Evolutionary conservation across 2,329 filamentous ascomycete species (phyloP), one percentile per base, ranked within the genome.

Genomic region (Aspergillus quadricinctus): DNA sequence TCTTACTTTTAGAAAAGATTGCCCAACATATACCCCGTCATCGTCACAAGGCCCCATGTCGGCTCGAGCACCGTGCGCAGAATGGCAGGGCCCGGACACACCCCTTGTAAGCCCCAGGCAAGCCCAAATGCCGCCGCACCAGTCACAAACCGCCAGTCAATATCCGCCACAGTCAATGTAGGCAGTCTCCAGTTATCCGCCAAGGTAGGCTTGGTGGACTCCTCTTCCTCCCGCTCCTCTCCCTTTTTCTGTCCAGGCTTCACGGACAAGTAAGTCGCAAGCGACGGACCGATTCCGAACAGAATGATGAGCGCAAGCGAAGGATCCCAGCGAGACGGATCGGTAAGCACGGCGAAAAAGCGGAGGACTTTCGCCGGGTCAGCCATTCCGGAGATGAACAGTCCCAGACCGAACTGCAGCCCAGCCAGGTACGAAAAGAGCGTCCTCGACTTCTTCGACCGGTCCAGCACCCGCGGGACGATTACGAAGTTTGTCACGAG

Each of bases 331-430:
- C 70, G 71, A 35, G 75, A 64, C 2, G 69, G 61, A 6, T 79
- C 74, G 6, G 77, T 74, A 19, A 74, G 69, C 50, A 77, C 66
- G 29, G 72, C 72, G 50, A 83, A 79, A 65, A 83, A 83, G 0
- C 78, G 70, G 17, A 79, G 65, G 1, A 82, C 78, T 62, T 83
- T 83, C 0, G 70, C 68, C 0, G 80, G 75, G 28, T 78, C 70
- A 0, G 79, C 74, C 80, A 83, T 82, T 17, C 79, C 79, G 3
- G 77, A 77, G 48, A 82, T 75, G 31, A 80, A 68, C 3, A 83
- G 72, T 1, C 81, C 81, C 1, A 81, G 69, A 1, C 78, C 80
- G 50, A 82, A 82, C 53, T 81, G 71, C 1, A 81, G 61, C 2
- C 81, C 81, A 0, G 77, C 72, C 40, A 80, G 68, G 56, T 78